Percentiles rank a stretch among this genome's conserved stretches.
Evolutionary conservation across 768 basidiomycete species (phyloP).

Genomic region (Hypsizygus marmoreus): DNA sequence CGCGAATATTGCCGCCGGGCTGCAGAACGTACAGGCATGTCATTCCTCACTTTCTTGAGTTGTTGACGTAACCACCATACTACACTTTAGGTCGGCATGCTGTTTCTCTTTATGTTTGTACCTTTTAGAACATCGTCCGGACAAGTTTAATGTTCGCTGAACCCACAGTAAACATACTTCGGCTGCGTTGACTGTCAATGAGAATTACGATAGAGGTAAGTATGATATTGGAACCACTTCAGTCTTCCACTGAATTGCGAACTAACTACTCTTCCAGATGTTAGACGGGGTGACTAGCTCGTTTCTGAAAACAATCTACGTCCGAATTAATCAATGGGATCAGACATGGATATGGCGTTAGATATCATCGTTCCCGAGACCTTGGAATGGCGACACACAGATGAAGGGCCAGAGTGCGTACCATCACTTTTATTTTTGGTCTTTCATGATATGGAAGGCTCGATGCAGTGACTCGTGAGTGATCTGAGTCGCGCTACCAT

Average conservation of each 20-base stretch:
- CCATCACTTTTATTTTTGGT: constrained; percentile 6
- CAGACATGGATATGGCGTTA: constrained; percentile 95
- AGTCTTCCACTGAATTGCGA: constrained; percentile 2
- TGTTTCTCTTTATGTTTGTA: constrained; percentile 85
- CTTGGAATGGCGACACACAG: constrained; percentile 81
- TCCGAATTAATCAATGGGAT: background rate
- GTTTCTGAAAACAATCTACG: background rate
- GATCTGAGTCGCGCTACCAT: constrained; percentile 4
- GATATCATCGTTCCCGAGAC: constrained; percentile 87
- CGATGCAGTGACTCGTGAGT: constrained; percentile 72
- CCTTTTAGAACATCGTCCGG: background rate
- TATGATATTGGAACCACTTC: constrained; percentile 53
- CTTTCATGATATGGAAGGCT: constrained; percentile 7
- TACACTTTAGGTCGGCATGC: constrained; percentile 71
- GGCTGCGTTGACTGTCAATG: constrained; percentile 81
- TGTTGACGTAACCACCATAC: background rate
- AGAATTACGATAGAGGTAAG: constrained; percentile 83
- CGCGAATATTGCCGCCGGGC: constrained; percentile 64
- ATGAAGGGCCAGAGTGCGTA: constrained; percentile 89
- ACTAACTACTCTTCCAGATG: constrained; percentile 23
- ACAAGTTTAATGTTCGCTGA: constrained; percentile 2
- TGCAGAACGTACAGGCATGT: constrained; percentile 65
- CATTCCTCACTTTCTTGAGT: background rate
- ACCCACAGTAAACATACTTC: constrained; percentile 61
- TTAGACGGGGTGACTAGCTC: constrained; percentile 31